A percentile compares a stretch with the other conserved stretches of the same genome.
These are phyloP conservation scores for Exobasidium rhododendri DNA, from an alignment of 1,284 basidiomycete genomes.

Conservation along the genomic window DNA sequence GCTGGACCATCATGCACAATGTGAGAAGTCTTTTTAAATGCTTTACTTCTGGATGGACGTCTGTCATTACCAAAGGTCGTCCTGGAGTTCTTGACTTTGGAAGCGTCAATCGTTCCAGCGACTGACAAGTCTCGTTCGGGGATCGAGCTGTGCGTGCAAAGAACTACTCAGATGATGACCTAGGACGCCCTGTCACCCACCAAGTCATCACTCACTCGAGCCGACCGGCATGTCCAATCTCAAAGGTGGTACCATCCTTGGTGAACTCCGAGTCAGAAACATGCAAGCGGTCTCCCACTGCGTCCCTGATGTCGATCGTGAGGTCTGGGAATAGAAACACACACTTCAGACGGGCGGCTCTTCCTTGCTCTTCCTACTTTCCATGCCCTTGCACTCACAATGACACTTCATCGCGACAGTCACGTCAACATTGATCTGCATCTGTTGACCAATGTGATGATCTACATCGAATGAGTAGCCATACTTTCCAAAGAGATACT, in stretches of 20 bases:
- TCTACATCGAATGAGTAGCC: constrained; percentile 40
- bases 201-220: constrained; percentile 63
- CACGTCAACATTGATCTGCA: constrained; percentile 53
- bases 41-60: constrained; percentile 59
- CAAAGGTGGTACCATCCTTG: constrained; percentile 74
- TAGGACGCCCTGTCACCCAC: not conserved
- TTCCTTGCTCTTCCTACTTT: not conserved
- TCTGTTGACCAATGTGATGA: constrained; percentile 29
- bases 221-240: constrained; percentile 73
- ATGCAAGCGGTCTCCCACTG: constrained; percentile 83
- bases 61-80: constrained; percentile 38
- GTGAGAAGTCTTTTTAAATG: constrained; percentile 50
- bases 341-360: not conserved
- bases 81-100: constrained; percentile 24
- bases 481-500: constrained; percentile 88
- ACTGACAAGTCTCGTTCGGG: constrained; percentile 42
- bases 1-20: constrained; percentile 59
- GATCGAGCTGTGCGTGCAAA: constrained; percentile 3
- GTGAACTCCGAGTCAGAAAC: constrained; percentile 72
- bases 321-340: too few relatives aligned
- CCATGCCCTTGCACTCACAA: constrained; percentile 18
- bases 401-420: constrained; percentile 50
- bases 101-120: constrained; percentile 30
- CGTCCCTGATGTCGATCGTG: constrained; percentile 84
- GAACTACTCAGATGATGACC: not conserved